Evolutionary conservation across 352 stramenopile genomes (phyloP).

Genomic region (Chrysophaeum taylorii): DNA sequence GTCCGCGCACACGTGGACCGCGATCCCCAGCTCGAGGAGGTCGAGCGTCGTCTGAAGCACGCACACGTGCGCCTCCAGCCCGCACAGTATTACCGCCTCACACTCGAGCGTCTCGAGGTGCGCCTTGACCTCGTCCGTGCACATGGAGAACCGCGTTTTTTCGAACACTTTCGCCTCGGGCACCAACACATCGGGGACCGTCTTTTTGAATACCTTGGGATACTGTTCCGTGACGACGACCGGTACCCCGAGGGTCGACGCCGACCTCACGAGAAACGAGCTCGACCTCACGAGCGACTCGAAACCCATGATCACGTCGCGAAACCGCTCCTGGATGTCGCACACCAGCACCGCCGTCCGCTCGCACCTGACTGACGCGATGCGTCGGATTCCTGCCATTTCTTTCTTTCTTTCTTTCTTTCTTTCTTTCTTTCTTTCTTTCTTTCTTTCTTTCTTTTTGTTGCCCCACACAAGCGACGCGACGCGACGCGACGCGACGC

Average conservation of each 20-base stretch:
- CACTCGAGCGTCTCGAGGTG: conserved; percentile 44
- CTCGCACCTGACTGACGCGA: no score
- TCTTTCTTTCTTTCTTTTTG: no score
- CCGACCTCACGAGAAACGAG: conserved; percentile 39
- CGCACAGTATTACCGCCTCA: conserved; percentile 65
- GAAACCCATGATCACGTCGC: conserved; percentile 57
- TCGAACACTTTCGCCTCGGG: conserved; percentile 52
- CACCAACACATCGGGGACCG: conserved; percentile 55
- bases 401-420: no score
- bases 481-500: no score
- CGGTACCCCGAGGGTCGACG: conserved; percentile 60
- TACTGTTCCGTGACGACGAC: conserved; percentile 73
- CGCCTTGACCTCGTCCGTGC: conserved; percentile 56
- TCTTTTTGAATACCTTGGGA: conserved; percentile 52
- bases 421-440: no score
- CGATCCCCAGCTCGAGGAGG: conserved; percentile 63
- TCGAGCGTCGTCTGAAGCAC: conserved; percentile 76
- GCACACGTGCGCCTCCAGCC: conserved; percentile 75
- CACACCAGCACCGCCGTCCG: conserved; percentile 59
- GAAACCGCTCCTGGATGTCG: conserved; percentile 70
- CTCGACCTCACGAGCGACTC: conserved; percentile 56
- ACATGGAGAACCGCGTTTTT: conserved; percentile 79
- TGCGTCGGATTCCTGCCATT: no score
- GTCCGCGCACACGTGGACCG: conserved; percentile 72
- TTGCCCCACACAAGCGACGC: no score